phyloP scores from a whole-genome alignment of 805 yeast genomes.

The Wickerhamiella qilinensis region DNA sequence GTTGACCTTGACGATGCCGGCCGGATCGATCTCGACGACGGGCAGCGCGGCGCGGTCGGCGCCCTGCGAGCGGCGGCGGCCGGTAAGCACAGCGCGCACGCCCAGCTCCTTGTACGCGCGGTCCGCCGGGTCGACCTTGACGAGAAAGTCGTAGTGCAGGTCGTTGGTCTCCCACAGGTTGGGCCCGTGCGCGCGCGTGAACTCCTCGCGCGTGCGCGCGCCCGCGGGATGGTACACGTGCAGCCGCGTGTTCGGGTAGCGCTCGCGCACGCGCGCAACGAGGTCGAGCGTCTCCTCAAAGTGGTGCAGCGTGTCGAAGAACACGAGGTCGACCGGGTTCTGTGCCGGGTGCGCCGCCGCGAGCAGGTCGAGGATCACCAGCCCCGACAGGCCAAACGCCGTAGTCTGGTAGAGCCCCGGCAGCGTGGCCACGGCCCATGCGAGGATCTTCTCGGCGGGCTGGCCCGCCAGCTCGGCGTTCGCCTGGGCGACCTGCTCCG shows the following conservation, averaged over 20 bases:
- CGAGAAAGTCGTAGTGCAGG: conserved; percentile 63
- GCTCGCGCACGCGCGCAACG: conserved; percentile 38
- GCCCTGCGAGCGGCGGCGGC: conserved; percentile 82
- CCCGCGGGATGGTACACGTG: conserved; percentile 55
- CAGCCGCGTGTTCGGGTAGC: conserved; percentile 39
- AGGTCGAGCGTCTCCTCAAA: conserved; percentile 85
- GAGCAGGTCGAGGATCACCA: conserved; percentile 74
- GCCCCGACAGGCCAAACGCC: conserved; percentile 87
- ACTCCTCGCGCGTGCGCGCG: conserved; percentile 41
- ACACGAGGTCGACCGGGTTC: conserved; percentile 53
- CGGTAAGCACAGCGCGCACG: conserved; percentile 80
- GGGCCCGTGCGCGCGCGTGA: conserved; percentile 53
- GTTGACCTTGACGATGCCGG: conserved; percentile 69
- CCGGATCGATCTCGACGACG: conserved; percentile 50
- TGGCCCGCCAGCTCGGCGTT: conserved; percentile 42
- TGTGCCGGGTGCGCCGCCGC: conserved; percentile 29
- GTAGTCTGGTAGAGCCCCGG: conserved; percentile 80
- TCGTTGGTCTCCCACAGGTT: conserved; percentile 75
- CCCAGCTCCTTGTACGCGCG: conserved; percentile 61
- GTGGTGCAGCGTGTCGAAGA: conserved; percentile 81
- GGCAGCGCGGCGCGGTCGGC: conserved; percentile 59
- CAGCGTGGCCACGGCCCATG: conserved; percentile 73
- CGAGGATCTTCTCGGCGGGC: conserved; percentile 54
- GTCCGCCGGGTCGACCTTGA: conserved; percentile 83
- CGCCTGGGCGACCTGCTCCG: conserved; percentile 44